Base-by-base conservation (phyloP, 768 basidiomycete genomes). In the Xanthoconium stramineum region DNA sequence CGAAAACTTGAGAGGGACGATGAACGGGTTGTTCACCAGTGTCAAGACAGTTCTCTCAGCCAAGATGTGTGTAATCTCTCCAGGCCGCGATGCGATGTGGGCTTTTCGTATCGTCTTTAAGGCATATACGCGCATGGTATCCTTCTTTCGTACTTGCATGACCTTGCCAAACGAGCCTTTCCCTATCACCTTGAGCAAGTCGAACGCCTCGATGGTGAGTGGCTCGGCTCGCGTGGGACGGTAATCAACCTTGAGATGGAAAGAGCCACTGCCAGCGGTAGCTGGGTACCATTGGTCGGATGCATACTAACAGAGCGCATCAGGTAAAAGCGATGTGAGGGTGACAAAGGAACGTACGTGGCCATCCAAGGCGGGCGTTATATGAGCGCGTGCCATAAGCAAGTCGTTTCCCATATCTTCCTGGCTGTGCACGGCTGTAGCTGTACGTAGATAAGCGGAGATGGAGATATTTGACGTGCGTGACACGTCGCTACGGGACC, bases 71-170 rank as follows among this genome's bases (percentile, higher is more conserved):
- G 94, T 98, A 64, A 99, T 98, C 76, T 98, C 97, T 39, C 95
- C 95, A 0, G 91, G 91, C 2, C 96, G 84, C 35, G 91, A 91
- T 6, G 96, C 97, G 61, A 98, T 98, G 67, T 97, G 93, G 5
- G 96, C 96, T 73, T 99, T 99, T 52, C 95, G 85, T 65, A 98
- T 98, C 4, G 97, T 98, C 78, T 98, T 98, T 65, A 99, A 79
- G 3, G 96, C 96, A 75, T 99, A 99, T 66, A 99, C 90, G 55
- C 97, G 92, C 62, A 92, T 84, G 1, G 97, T 98, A 74, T 99
- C 94, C 76, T 97, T 95, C 77, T 99, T 99, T 52, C 94, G 88
- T 40, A 99, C 96, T 81, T 99, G 96, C 97, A 98, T 98, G 37
- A 96, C 95, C 74, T 99, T 99, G 15, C 97, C 96, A 65, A 99